Conservation (phyloP, 768 basidiomycete genomes). For the Cystobasidium tubakii region DNA sequence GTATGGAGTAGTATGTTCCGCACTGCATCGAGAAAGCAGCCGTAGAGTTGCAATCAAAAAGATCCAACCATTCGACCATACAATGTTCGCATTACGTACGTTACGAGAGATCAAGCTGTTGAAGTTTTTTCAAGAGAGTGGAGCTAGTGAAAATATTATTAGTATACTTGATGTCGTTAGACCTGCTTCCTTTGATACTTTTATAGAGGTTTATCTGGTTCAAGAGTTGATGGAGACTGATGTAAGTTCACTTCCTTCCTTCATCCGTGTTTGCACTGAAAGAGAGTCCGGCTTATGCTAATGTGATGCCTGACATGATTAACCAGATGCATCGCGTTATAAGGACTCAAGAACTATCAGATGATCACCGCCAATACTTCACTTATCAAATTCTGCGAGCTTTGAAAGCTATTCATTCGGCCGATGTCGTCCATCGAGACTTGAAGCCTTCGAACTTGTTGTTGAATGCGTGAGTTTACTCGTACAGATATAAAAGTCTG, state of each 20-base stretch:
- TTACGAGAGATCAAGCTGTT: slow-evolving; percentile 88
- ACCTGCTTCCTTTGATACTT: slow-evolving; percentile 66
- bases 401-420: slow-evolving; percentile 83
- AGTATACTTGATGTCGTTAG: slow-evolving; percentile 88
- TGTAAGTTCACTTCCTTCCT: slow-evolving; percentile 53
- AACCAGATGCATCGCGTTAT: slow-evolving; percentile 88
- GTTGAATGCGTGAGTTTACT: slow-evolving; percentile 61
- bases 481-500: slow-evolving; percentile 21
- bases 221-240: slow-evolving; percentile 77
- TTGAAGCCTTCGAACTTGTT: slow-evolving; percentile 93
- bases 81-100: slow-evolving; percentile 69
- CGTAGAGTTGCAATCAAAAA: slow-evolving; percentile 92
- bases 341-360: slow-evolving; percentile 82
- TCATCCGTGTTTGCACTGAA: not conserved
- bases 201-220: slow-evolving; percentile 63
- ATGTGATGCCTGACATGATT: not conserved
- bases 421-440: slow-evolving; percentile 75
- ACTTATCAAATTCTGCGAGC: slow-evolving; percentile 94
- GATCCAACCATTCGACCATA: slow-evolving; percentile 68
- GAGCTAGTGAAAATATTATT: slow-evolving; percentile 61
- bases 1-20: slow-evolving; percentile 73
- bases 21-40: slow-evolving; percentile 56
- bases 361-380: slow-evolving; percentile 73
- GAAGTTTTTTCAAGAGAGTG: slow-evolving; percentile 56
- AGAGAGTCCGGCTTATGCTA: no score